These are phyloP conservation scores for Pichia sp. DNA, from an alignment of 1,139 yeast species.

Conservation along the genomic window DNA sequence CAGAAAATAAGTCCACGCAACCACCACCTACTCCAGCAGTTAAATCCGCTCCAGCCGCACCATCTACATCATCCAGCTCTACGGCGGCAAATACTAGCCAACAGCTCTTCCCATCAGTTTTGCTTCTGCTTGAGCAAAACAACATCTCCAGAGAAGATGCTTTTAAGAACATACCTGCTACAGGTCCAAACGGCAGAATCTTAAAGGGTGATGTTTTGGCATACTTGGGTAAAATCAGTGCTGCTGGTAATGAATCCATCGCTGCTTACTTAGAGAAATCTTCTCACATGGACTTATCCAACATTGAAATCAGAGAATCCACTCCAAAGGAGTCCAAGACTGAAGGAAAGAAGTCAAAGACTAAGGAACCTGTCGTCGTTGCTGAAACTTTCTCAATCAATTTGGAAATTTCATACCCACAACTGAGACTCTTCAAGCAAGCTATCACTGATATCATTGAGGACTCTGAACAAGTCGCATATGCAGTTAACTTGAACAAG, in stretches of 20 bases:
- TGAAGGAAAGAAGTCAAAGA: no score
- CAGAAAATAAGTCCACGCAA: slow-evolving; percentile 2
- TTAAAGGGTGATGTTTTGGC: slow-evolving; percentile 90
- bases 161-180: slow-evolving; percentile 59
- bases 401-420: slow-evolving; percentile 8
- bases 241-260: slow-evolving; percentile 45
- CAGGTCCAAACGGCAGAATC: slow-evolving; percentile 85
- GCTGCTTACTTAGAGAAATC: slow-evolving; percentile 50
- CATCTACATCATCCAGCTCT: slow-evolving; percentile 19
- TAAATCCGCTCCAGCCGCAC: slow-evolving; percentile 20
- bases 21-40: slow-evolving; percentile 17
- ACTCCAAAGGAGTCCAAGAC: no score
- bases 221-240: slow-evolving; percentile 62
- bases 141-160: slow-evolving; percentile 66
- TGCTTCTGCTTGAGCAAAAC: slow-evolving; percentile 52
- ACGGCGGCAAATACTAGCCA: slow-evolving; percentile 52
- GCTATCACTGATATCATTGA: slow-evolving; percentile 17
- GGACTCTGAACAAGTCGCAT: slow-evolving; percentile 77
- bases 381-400: slow-evolving; percentile 6
- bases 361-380: slow-evolving; percentile 14
- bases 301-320: slow-evolving; percentile 46
- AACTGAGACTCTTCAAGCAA: slow-evolving; percentile 6
- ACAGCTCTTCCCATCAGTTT: slow-evolving; percentile 76
- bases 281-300: slow-evolving; percentile 68
- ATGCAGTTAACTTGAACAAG: slow-evolving; percentile 34